Base-by-base conservation (phyloP, 129 eudicot species). In the Pulicaria dysenterica region DNA sequence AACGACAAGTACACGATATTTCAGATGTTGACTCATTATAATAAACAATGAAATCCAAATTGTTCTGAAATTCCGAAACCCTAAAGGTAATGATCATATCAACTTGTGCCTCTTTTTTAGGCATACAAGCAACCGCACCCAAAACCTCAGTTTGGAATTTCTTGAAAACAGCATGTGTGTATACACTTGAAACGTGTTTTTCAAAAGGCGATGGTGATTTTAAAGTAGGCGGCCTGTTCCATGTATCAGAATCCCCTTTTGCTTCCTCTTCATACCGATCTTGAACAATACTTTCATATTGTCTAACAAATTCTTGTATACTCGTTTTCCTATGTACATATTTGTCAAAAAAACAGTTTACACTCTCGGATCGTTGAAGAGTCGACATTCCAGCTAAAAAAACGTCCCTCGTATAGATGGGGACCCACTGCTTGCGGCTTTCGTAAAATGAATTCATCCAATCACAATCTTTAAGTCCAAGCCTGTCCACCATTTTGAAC, bases 211-310 rank as follows among this genome's bases (percentile, higher is more conserved):
- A 94, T 58, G 99, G 99, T 13, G 99, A 90, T 70, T 82, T 90
- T 69, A 88, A 59, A 1, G 86, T 67, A 9, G 96, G 96, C 12
- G 78, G 88, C 54, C 83, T 94, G 69, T 94, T 88, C 91, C 95
- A 90, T 14, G 99, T 83, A 81, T 94, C 99, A 39, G 82, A 88
- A 55, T 85, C 90, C 6, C 94, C 89, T 77, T 83, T 94, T 3
- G 95, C 95, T 75, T 94, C 98, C 83, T 90, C 98, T 83, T 94
- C 97, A 70, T 94, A 94, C 73, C 98, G 79, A 68, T 94, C 93
- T 64, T 87, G 98, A 57, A 94, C 55, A 43, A 94, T 85, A 14
- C 78, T 24, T 64, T 83, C 96, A 51, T 90, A 94, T 9, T 87
- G 96, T 74, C 79, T 79, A 19, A 94, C 53, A 77, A 90, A 87